Evolutionary conservation across 768 basidiomycete species (phyloP), one percentile per base, ranked within the genome.

Genomic region (Tephrocybe sp.): DNA sequence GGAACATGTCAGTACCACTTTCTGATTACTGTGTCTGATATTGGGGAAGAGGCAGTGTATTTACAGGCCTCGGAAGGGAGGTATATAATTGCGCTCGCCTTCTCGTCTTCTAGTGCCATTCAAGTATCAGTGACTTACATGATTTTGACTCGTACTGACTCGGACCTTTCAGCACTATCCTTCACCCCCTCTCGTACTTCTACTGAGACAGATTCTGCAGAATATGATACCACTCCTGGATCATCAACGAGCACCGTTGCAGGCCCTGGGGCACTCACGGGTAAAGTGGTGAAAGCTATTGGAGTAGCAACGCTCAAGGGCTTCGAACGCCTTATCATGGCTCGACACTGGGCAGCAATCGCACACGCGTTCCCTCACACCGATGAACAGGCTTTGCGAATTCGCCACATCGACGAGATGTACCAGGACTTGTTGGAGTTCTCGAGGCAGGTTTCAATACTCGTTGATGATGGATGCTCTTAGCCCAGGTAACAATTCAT

Each of bases 291-390:
- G 16, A 84, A 82, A 55, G 69, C 79, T 46, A 73, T 84, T 6
- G 82, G 82, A 0, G 67, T 68, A 31, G 73, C 74, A 1, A 75
- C 83, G 15, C 58, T 70, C 53, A 74, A 74, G 4, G 71, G 83
- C 25, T 69, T 82, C 27, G 75, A 72, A 4, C 60, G 56, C 18
- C 42, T 64, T 4, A 48, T 61, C 21, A 65, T 64, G 39, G 40
- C 51, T 12, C 53, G 56, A 23, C 60, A 58, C 41, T 54, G 63
- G 19, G 48, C 55, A 1, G 45, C 47, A 19, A 48, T 64, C 13
- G 21, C 45, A 0, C 50, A 53, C 21, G 47, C 47, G 22, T 64
- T 63, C 34, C 63, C 63, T 8, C 60, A 61, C 8, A 44, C 53
- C 5, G 61, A 63, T 42, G 42, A 54, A 18, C 56, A 61, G 18